These are phyloP conservation scores for Acacia confusa DNA, from an alignment of 306 rosid species.

Conservation along the genomic window DNA sequence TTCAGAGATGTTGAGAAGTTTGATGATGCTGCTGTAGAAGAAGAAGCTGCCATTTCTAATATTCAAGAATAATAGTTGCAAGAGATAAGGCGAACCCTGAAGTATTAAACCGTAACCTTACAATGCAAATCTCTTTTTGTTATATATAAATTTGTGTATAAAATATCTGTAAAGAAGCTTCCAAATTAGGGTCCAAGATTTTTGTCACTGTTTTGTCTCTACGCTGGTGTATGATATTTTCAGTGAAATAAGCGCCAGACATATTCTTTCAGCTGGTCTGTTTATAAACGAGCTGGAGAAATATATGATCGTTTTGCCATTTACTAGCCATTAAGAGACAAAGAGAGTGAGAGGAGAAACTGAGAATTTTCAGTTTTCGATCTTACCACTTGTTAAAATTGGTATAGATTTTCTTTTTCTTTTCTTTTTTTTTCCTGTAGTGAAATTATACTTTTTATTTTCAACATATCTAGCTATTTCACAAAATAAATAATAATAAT, in stretches of 20 bases:
- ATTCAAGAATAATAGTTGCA: neutral
- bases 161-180: conserved; percentile 42
- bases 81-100: conserved; percentile 47
- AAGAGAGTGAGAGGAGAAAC: neutral
- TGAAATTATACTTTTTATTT: too few relatives aligned
- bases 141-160: neutral
- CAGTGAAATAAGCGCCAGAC: conserved; percentile 22
- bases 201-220: conserved; percentile 44
- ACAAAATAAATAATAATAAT: too few relatives aligned
- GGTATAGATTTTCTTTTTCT: neutral
- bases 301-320: neutral
- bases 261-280: conserved; percentile 40
- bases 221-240: conserved; percentile 35
- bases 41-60: conserved; percentile 48
- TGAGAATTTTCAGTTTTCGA: neutral
- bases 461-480: too few relatives aligned
- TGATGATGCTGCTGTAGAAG: conserved; percentile 41
- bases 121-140: conserved; percentile 38
- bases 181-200: conserved; percentile 42
- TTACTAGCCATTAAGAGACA: neutral
- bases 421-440: neutral
- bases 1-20: conserved; percentile 37
- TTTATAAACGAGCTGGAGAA: neutral
- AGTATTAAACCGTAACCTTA: conserved; percentile 40
- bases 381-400: neutral